phyloP scores from a whole-genome alignment of 495 filamentous ascomycete species.

The Neurospora sp. region DNA sequence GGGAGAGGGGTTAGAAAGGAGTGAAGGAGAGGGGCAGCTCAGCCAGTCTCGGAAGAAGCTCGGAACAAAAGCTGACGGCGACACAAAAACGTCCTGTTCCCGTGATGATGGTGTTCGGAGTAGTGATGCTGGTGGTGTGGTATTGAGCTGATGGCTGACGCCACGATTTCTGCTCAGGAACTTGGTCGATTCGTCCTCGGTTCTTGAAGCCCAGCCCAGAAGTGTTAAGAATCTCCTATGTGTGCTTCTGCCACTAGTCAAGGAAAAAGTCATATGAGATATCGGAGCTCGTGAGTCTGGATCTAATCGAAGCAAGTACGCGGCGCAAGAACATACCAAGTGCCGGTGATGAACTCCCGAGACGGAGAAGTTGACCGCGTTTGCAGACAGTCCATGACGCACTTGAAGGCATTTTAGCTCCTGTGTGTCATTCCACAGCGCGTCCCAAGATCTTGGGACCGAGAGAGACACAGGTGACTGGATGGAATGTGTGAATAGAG shows the following conservation, averaged over 20 bases:
- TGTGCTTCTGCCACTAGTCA: not conserved
- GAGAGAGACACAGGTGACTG: not conserved
- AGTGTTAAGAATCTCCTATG: not conserved
- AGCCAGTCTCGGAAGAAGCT: not conserved
- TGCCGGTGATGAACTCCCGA: not conserved
- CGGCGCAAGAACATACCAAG: not conserved
- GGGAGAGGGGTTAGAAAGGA: not conserved
- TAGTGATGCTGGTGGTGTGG: not conserved
- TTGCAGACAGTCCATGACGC: not conserved
- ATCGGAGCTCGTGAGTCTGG: not conserved
- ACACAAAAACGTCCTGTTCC: not conserved
- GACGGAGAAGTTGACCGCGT: not conserved
- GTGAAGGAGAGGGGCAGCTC: not conserved
- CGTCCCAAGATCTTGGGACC: not conserved
- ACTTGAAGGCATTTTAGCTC: not conserved
- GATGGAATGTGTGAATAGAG: not conserved
- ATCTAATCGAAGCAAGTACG: not conserved
- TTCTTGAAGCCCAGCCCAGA: not conserved
- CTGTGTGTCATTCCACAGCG: not conserved
- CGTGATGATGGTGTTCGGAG: not conserved
- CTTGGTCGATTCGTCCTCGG: not conserved
- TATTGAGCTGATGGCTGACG: not conserved
- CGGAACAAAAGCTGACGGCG: not conserved
- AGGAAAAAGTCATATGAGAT: not conserved
- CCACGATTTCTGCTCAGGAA: not conserved